These are phyloP conservation scores for Lactifluus echinatus DNA, from an alignment of 768 basidiomycete genomes.

Conservation along the genomic window DNA sequence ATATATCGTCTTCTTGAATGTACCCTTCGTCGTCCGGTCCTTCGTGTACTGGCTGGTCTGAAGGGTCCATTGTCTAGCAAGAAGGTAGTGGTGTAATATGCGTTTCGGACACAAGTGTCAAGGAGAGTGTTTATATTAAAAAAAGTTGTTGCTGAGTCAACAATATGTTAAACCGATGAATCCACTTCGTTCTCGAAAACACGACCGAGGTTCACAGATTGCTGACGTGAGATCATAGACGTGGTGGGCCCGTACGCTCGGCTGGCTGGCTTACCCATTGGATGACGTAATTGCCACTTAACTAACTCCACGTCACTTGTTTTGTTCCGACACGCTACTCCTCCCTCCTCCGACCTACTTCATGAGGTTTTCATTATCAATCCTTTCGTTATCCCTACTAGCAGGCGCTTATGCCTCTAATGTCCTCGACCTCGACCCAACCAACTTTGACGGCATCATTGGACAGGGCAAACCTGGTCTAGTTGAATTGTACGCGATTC, in stretches of 20 bases:
- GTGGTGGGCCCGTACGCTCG: constrained; percentile 20
- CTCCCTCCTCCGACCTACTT: too few species aligned
- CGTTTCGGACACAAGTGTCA: neutral
- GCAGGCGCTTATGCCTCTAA: constrained; percentile 63
- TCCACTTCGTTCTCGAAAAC: neutral
- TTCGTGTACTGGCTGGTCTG: neutral
- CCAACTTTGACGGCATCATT: constrained; percentile 67
- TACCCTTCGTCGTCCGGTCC: constrained; percentile 28
- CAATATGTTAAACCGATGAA: neutral
- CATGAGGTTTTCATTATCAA: constrained; percentile 52
- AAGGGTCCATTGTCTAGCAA: constrained; percentile 5
- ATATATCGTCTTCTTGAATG: constrained; percentile 57
- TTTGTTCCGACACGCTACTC: too few species aligned
- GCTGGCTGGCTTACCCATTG: too few species aligned
- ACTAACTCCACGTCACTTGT: too few species aligned
- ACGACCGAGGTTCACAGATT: neutral
- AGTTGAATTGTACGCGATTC: constrained; percentile 75
- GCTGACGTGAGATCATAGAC: constrained; percentile 4
- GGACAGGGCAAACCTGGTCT: constrained; percentile 77
- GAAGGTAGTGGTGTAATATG: neutral
- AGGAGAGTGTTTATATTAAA: neutral
- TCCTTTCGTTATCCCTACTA: constrained; percentile 49
- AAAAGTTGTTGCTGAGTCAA: constrained; percentile 6
- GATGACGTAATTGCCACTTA: too few species aligned
- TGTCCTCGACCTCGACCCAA: constrained; percentile 68